Conservation (phyloP, 768 basidiomycete species). For the Crepidotus variabilis region DNA sequence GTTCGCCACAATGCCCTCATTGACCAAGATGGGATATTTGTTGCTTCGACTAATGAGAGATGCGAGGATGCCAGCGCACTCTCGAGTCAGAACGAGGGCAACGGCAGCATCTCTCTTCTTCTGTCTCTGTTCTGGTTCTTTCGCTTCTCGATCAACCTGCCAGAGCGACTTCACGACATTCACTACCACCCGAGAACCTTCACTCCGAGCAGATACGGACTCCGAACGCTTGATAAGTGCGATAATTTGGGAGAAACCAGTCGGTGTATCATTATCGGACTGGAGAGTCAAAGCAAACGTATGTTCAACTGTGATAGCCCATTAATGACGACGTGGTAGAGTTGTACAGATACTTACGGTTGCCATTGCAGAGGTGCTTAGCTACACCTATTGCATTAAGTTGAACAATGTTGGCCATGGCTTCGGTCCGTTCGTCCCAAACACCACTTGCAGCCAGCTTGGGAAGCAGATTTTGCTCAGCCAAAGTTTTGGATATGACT, state of each 20-base stretch:
- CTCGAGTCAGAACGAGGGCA: slow-evolving; percentile 43
- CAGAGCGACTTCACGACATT: slow-evolving; percentile 81
- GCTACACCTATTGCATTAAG: slow-evolving; percentile 82
- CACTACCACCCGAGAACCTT: slow-evolving; percentile 85
- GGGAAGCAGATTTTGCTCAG: slow-evolving; percentile 59
- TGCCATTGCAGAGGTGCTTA: slow-evolving; percentile 83
- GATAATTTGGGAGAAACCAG: slow-evolving; percentile 66
- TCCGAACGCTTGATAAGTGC: slow-evolving; percentile 76
- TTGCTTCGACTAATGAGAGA: slow-evolving; percentile 72
- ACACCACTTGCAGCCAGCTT: slow-evolving; percentile 58
- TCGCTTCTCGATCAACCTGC: slow-evolving; percentile 39
- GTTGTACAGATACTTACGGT: slow-evolving; percentile 42
- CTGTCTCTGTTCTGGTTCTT: slow-evolving; percentile 33
- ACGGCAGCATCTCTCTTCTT: slow-evolving; percentile 53
- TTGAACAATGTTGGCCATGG: slow-evolving; percentile 83
- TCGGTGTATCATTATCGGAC: slow-evolving; percentile 24
- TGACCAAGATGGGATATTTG: slow-evolving; percentile 81
- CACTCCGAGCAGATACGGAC: slow-evolving; percentile 78
- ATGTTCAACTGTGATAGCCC: slow-evolving; percentile 33
- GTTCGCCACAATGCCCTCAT: slow-evolving; percentile 84
- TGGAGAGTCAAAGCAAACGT: slow-evolving; percentile 52
- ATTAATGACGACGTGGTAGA: background rate
- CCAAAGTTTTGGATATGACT: slow-evolving; percentile 55
- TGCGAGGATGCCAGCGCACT: slow-evolving; percentile 59
- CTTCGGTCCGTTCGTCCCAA: slow-evolving; percentile 71